Conservation (phyloP, 805 yeast genomes). For the Candida sakaeoensis region DNA sequence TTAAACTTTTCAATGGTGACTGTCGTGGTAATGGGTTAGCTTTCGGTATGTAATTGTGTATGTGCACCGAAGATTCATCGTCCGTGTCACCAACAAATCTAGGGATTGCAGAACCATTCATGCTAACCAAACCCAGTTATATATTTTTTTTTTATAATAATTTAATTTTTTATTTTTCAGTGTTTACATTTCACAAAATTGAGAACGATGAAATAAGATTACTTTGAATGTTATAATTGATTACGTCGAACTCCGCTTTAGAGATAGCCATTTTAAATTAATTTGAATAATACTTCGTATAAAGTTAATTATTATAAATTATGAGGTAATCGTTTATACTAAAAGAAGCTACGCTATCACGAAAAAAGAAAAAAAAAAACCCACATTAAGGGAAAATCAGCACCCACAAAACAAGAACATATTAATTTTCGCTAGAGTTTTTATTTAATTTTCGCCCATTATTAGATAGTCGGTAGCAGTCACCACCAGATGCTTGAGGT, state of each 20-base stretch:
- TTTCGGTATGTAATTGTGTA: constrained; percentile 34
- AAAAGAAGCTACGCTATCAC: too few species aligned
- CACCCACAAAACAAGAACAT: too few species aligned
- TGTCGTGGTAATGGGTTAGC: constrained; percentile 27
- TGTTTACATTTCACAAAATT: not conserved
- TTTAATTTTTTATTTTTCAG: not conserved
- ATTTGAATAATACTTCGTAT: not conserved
- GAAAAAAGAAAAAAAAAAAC: too few species aligned
- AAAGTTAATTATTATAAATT: not conserved
- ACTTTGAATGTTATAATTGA: not conserved
- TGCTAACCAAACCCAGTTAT: constrained; percentile 2
- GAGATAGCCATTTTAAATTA: not conserved
- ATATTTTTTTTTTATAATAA: too few species aligned
- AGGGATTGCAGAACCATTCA: constrained; percentile 29
- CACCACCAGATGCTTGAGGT: too few species aligned
- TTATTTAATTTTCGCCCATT: too few species aligned
- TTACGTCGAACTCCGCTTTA: not conserved
- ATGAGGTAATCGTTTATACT: too few species aligned
- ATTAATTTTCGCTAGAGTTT: too few species aligned
- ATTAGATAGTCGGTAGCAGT: too few species aligned
- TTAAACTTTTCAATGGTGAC: not conserved
- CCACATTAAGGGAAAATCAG: too few species aligned
- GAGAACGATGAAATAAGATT: not conserved
- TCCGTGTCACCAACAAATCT: constrained; percentile 36
- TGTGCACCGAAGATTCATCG: constrained; percentile 41